A percentile compares a stretch with the other conserved stretches of the same genome.
These are phyloP conservation scores for Pinus tabuliformis DNA, from an alignment of 75 land plant species.

Conservation along the genomic window DNA sequence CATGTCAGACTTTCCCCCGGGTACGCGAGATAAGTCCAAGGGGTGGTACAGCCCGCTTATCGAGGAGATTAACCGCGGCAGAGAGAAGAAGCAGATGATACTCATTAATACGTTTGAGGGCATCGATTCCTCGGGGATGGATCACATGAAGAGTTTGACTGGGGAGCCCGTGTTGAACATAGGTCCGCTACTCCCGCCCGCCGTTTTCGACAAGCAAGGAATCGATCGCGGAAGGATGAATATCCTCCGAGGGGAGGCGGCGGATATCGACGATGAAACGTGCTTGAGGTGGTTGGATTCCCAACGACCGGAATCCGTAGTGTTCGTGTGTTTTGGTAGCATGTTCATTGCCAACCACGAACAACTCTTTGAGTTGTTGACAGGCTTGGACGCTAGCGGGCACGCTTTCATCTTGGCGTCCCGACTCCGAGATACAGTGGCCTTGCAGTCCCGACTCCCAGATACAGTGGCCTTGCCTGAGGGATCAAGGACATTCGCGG, in stretches of 20 bases:
- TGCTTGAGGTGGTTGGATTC: constrained; percentile 16
- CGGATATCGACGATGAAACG: not conserved
- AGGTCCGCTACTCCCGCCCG: too few species aligned
- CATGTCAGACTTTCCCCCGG: not conserved
- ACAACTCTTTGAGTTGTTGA: not conserved
- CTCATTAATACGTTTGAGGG: not conserved
- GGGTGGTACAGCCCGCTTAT: not conserved
- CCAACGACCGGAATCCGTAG: not conserved
- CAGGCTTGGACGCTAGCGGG: not conserved
- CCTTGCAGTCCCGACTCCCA: too few species aligned
- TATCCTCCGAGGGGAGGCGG: not conserved
- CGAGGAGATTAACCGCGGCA: not conserved
- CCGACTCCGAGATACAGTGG: too few species aligned
- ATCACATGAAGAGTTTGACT: not conserved
- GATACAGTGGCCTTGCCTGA: too few species aligned
- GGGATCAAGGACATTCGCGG: too few species aligned
- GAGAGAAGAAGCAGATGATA: not conserved
- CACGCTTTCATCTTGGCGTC: too few species aligned
- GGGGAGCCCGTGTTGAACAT: not conserved
- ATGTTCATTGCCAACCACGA: too few species aligned
- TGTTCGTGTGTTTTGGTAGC: not conserved
- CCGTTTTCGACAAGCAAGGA: too few species aligned
- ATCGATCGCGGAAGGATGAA: too few species aligned
- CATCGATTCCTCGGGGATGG: not conserved
- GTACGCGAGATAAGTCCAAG: not conserved